Percentiles rank a stretch among this genome's conserved stretches.
Evolutionary conservation across 1,284 basidiomycete species (phyloP).

Genomic region (Rhodotorula sp.): DNA sequence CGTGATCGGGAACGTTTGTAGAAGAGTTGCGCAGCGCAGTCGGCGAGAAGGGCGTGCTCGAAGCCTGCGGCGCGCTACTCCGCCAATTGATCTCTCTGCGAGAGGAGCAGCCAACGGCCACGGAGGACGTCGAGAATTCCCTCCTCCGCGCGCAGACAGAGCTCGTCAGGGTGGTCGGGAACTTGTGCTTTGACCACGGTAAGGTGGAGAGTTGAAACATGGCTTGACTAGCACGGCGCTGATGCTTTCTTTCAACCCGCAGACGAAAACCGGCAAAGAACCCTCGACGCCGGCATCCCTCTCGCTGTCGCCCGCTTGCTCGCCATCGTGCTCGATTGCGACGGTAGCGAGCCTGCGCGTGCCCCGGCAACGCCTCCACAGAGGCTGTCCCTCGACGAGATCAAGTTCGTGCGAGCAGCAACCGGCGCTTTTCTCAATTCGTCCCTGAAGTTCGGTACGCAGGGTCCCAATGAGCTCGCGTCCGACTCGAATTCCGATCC

Average conservation of each 20-base stretch:
- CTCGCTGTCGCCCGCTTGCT: background rate
- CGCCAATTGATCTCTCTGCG: background rate
- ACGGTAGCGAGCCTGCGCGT: background rate
- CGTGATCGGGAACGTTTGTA: background rate
- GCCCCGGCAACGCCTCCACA: background rate
- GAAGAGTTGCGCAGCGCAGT: slow-evolving; percentile 11
- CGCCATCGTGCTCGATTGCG: background rate
- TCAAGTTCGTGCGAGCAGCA: slow-evolving; percentile 71
- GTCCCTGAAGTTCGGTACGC: slow-evolving; percentile 67
- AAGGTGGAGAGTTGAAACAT: background rate
- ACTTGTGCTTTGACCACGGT: slow-evolving; percentile 34
- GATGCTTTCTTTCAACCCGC: background rate
- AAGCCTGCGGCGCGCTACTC: background rate
- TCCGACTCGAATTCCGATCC: background rate
- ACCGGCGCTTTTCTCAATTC: slow-evolving; percentile 77
- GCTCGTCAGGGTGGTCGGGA: slow-evolving; percentile 27
- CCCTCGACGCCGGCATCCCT: slow-evolving; percentile 9
- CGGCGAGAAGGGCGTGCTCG: background rate
- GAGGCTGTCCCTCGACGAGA: slow-evolving; percentile 35
- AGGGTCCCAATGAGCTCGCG: slow-evolving; percentile 38
- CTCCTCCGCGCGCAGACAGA: slow-evolving; percentile 10
- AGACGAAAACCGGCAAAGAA: slow-evolving; percentile 16
- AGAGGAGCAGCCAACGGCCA: background rate
- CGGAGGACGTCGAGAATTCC: background rate
- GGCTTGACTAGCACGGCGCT: background rate